Evolutionary conservation across 805 yeast genomes (phyloP).

Genomic region (Tetrapisispora iriomotensis): DNA sequence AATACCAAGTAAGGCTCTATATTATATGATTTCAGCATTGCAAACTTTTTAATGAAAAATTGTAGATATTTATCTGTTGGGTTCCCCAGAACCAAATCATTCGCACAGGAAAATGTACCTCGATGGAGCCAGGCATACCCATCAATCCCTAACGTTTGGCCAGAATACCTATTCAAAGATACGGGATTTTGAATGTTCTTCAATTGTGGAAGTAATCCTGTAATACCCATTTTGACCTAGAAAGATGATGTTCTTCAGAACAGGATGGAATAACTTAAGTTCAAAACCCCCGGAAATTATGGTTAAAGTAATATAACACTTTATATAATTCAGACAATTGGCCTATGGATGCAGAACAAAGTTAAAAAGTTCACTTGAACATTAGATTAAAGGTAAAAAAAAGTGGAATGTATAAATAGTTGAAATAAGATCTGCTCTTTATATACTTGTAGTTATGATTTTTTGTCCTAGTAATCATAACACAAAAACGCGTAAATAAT

Average conservation of each 20-base stretch:
- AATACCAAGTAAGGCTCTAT: conserved; percentile 82
- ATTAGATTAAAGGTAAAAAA: no score
- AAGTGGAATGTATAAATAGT: no score
- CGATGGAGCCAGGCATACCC: conserved; percentile 95
- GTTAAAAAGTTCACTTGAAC: no score
- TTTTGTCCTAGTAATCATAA: no score
- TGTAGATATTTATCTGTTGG: conserved; percentile 68
- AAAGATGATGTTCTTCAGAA: background rate
- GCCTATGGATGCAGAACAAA: no score
- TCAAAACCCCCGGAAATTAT: no score
- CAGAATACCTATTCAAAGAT: conserved; percentile 51
- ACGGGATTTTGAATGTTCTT: conserved; percentile 60
- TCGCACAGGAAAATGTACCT: conserved; percentile 73
- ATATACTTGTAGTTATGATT: no score
- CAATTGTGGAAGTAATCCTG: conserved; percentile 70
- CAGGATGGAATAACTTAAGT: background rate
- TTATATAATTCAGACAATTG: no score
- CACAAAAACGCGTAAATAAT: conserved; percentile 9
- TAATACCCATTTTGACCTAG: conserved; percentile 54
- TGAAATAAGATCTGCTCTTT: no score
- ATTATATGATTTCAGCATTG: conserved; percentile 53
- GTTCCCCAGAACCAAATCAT: conserved; percentile 59
- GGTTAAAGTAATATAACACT: no score
- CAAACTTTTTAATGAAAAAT: conserved; percentile 56
- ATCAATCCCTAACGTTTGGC: conserved; percentile 81